Base-by-base conservation (phyloP, 2,329 filamentous ascomycete species). In the Myriosclerotinia scirpicola region DNA sequence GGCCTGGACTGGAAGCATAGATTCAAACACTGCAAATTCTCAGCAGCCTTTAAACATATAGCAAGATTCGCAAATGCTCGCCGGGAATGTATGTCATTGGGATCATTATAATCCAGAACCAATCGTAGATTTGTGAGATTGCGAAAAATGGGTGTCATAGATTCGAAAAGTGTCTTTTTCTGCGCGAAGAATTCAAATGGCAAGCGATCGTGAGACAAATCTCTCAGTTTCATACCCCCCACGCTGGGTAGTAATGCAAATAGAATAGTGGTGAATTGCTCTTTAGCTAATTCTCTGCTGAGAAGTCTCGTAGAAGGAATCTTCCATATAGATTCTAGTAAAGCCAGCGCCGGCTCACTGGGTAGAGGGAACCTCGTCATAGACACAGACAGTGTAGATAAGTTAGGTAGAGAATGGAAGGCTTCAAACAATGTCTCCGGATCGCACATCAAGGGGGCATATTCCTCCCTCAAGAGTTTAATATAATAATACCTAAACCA, bases 401-500 rank as follows among this genome's bases (percentile, higher is more conserved):
- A 65, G 56, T 72, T 72, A 8, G 64, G 60, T 15, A 76, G 60
- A 5, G 42, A 52, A 6, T 56, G 52, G 55, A 76, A 73, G 3
- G 69, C 61, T 17, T 44, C 48, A 4, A 59, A 68, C 15, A 76
- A 48, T 11, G 54, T 53, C 15, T 64, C 62, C 12, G 55, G 26
- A 26, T 72, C 63, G 56, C 72, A 75, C 15, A 68, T 68, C 3
- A 52, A 62, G n/a, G 69, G 67, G 52, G 71, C 61, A 64, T 74
- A 71, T 44, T 60, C 59, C 38, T 73, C 73, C 44, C 74, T 77
- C 34, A 75, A 65, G 50, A 69, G 68, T 61, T 74, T 76, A 15
- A 78, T 69, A 3, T 65, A 64, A 54, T 72, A 71, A 65, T 77
- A 77, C 22, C 72, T 69, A 3, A 70, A 69, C 73, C 76, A 76